Percentiles rank a stretch among this genome's conserved stretches.
These are phyloP conservation scores for Azolla pinnata DNA, from an alignment of 75 land plant species.

Conservation along the genomic window DNA sequence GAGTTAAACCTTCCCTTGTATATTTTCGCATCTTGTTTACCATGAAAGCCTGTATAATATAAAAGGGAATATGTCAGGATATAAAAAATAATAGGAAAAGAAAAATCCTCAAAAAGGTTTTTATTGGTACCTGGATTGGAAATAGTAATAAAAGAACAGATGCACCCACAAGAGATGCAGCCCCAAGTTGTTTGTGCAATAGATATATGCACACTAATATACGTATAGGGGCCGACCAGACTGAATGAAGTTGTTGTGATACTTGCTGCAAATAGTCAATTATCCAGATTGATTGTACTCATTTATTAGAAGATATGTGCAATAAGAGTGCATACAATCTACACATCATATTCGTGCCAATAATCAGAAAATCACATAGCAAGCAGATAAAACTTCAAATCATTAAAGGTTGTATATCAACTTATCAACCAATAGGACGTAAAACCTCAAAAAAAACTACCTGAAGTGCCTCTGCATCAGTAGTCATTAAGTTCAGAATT, in stretches of 20 bases:
- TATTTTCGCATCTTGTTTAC: slow-evolving; percentile 65
- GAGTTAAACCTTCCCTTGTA: slow-evolving; percentile 76
- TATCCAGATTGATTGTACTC: too few species aligned
- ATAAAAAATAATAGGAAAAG: neutral
- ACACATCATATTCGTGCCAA: too few species aligned
- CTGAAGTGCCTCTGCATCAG: slow-evolving; percentile 96
- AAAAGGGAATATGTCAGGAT: neutral
- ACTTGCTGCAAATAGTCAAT: slow-evolving; percentile 15
- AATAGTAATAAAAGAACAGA: slow-evolving; percentile 12
- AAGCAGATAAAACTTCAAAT: too few species aligned
- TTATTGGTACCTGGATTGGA: slow-evolving; percentile 6
- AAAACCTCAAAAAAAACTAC: too few species aligned
- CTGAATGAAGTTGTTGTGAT: slow-evolving; percentile 10
- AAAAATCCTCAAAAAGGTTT: neutral
- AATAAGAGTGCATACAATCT: too few species aligned
- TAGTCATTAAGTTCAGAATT: slow-evolving; percentile 93
- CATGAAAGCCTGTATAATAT: slow-evolving; percentile 41
- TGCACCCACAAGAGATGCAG: slow-evolving; percentile 9
- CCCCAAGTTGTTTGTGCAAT: slow-evolving; percentile 8
- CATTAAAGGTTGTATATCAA: too few species aligned
- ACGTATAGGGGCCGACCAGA: slow-evolving; percentile 19
- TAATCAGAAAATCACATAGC: too few species aligned
- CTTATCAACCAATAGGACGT: too few species aligned
- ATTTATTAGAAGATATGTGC: too few species aligned
- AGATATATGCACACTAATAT: slow-evolving; percentile 9